These are phyloP conservation scores for Piloderma croceum DNA, from an alignment of 768 basidiomycete species.

Conservation along the genomic window DNA sequence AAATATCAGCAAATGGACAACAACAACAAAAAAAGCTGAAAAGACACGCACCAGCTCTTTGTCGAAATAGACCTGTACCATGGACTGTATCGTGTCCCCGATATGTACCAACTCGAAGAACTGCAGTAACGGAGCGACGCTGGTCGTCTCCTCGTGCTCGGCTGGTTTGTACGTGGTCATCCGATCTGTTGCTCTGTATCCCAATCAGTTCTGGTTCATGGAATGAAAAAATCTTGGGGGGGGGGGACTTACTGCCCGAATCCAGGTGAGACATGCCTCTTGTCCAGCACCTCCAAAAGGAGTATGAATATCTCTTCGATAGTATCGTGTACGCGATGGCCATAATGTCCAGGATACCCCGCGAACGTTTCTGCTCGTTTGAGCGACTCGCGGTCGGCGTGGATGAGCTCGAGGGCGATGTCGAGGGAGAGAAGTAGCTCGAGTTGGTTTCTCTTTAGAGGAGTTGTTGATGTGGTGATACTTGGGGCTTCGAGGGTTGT, in stretches of 20 bases:
- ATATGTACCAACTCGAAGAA: conserved; percentile 98
- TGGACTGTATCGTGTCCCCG: conserved; percentile 95
- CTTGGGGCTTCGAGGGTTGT: background rate
- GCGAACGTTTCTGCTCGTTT: conserved; percentile 91
- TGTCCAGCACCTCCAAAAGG: conserved; percentile 69
- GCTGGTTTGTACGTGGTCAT: conserved; percentile 89
- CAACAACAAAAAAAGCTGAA: conserved; percentile 1
- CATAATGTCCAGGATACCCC: conserved; percentile 82
- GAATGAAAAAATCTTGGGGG: background rate
- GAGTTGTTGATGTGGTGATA: no score
- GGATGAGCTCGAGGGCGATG: conserved; percentile 85
- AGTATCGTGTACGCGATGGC: conserved; percentile 82
- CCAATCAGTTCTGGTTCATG: background rate
- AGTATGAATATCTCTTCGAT: conserved; percentile 92
- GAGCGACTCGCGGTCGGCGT: conserved; percentile 83
- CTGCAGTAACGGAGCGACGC: conserved; percentile 88
- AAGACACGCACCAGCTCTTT: conserved; percentile 82
- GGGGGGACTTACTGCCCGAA: conserved; percentile 57
- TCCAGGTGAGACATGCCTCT: conserved; percentile 74
- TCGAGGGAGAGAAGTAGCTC: conserved; percentile 91
- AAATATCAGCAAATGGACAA: conserved; percentile 1
- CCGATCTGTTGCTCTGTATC: conserved; percentile 71
- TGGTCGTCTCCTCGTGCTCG: conserved; percentile 74
- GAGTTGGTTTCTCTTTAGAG: conserved; percentile 30
- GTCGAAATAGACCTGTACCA: conserved; percentile 98